A percentile compares a stretch with the other conserved stretches of the same genome.
Evolutionary conservation across 345 rosid species (phyloP).

Genomic region (Eucalyptus victrix): DNA sequence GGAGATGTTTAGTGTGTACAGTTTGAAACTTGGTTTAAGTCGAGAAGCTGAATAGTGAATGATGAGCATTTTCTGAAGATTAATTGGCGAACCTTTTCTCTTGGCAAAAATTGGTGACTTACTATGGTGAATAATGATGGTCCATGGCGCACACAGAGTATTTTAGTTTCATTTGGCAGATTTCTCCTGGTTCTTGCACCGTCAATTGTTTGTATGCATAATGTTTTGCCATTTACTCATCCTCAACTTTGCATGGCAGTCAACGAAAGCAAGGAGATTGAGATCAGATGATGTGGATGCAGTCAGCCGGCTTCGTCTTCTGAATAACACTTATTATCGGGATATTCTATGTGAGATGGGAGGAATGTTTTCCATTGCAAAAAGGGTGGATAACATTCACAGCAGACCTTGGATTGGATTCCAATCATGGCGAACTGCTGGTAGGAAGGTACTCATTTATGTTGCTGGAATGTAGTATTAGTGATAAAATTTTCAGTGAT

Average conservation of each 20-base stretch:
- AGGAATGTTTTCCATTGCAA: constrained; percentile 94
- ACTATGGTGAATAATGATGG: neutral
- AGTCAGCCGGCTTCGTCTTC: constrained; percentile 58
- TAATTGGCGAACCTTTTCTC: neutral
- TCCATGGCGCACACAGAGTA: neutral
- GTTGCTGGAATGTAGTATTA: neutral
- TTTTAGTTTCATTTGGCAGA: neutral
- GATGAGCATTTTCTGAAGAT: neutral
- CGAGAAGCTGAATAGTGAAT: neutral
- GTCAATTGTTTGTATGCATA: neutral
- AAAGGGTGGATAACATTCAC: constrained; percentile 82
- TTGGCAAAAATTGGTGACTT: neutral
- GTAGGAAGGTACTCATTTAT: constrained; percentile 71
- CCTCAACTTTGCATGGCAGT: constrained; percentile 25
- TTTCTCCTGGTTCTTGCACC: neutral
- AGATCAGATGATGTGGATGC: constrained; percentile 98
- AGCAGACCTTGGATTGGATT: constrained; percentile 99
- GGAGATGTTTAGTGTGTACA: neutral
- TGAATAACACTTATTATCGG: constrained; percentile 53
- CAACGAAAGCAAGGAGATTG: constrained; percentile 56
- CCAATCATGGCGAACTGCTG: constrained; percentile 97
- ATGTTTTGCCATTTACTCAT: neutral
- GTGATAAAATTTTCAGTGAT: neutral
- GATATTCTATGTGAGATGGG: constrained; percentile 84
- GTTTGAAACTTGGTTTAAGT: neutral